Percentiles rank a stretch among this genome's conserved stretches.
Evolutionary conservation across 768 basidiomycete species (phyloP).

Genomic region (Chalciporus sphaerocephalus): DNA sequence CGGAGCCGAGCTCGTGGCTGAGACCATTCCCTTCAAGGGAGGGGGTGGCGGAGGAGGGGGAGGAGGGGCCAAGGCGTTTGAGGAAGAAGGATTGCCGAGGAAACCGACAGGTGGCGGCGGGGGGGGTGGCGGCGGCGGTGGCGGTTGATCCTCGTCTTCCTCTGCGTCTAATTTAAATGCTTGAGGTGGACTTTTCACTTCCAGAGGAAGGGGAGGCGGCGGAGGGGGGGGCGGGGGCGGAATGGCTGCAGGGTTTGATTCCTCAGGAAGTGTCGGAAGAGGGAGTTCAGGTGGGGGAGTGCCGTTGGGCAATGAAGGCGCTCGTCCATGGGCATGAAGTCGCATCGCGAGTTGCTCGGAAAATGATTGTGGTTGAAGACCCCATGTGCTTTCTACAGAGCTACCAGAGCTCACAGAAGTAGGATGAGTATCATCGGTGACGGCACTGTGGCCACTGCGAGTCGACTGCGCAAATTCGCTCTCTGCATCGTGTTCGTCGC

Average conservation of each 20-base stretch:
- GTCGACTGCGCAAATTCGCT: slow-evolving; percentile 56
- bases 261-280: slow-evolving; percentile 41
- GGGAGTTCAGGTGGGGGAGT: slow-evolving; percentile 31
- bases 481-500: slow-evolving; percentile 48
- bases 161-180: too few species aligned
- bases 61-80: slow-evolving; percentile 26
- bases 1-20: slow-evolving; percentile 36
- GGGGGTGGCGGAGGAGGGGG: slow-evolving; percentile 38
- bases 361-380: slow-evolving; percentile 43
- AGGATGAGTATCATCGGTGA: slow-evolving; percentile 51
- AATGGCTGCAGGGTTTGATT: slow-evolving; percentile 22
- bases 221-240: slow-evolving; percentile 28
- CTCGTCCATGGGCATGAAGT: slow-evolving; percentile 46
- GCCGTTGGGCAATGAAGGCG: slow-evolving; percentile 35
- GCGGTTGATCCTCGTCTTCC: slow-evolving; percentile 25
- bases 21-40: slow-evolving; percentile 26
- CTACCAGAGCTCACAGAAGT: slow-evolving; percentile 53
- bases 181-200: too few species aligned
- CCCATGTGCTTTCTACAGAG: slow-evolving; percentile 33
- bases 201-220: slow-evolving; percentile 7
- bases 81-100: slow-evolving; percentile 24
- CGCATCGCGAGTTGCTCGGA: slow-evolving; percentile 62
- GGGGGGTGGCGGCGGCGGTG: slow-evolving; percentile 30
- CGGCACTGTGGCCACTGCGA: slow-evolving; percentile 17
- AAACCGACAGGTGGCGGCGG: slow-evolving; percentile 38